These are phyloP conservation scores for Gardenia jasminoides DNA, from an alignment of 257 asterid genomes.

Conservation along the genomic window DNA sequence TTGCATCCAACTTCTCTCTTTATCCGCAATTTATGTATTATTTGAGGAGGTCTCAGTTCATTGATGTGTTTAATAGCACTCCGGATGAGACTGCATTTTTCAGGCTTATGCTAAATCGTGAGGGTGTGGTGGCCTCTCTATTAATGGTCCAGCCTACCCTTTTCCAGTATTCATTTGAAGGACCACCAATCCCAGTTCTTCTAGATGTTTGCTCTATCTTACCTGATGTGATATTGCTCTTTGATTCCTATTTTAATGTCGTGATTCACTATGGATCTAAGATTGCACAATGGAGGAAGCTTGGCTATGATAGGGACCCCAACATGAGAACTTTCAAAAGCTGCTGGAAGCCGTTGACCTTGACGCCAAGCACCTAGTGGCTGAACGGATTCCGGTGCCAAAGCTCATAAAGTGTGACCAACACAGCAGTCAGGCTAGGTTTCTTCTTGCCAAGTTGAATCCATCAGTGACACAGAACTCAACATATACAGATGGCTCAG, in stretches of 20 bases:
- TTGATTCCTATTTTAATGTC: constrained; percentile 79
- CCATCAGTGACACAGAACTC: constrained; percentile 87
- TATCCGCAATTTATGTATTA: constrained; percentile 93
- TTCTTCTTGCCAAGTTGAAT: constrained; percentile 84
- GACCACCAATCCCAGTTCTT: constrained; percentile 85
- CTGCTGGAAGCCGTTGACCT: constrained; percentile 82
- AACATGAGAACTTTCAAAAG: constrained; percentile 67
- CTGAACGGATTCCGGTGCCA: constrained; percentile 84
- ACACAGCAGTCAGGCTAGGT: constrained; percentile 93
- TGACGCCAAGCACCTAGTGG: constrained; percentile 73
- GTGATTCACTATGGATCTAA: constrained; percentile 88
- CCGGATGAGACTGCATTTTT: constrained; percentile 93
- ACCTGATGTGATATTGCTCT: constrained; percentile 79
- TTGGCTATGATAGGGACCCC: constrained; percentile 75
- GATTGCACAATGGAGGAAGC: constrained; percentile 87
- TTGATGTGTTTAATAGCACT: constrained; percentile 77
- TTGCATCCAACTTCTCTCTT: constrained; percentile 67
- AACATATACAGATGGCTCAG: constrained; percentile 48
- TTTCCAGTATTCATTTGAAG: constrained; percentile 83
- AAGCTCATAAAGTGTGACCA: constrained; percentile 84
- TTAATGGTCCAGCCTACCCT: constrained; percentile 97
- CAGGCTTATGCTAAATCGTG: constrained; percentile 79
- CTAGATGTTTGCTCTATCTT: constrained; percentile 77
- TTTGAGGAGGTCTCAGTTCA: constrained; percentile 82
- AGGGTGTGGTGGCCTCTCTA: constrained; percentile 78